Evolutionary conservation across 2,329 filamentous ascomycete species (phyloP).

Genomic region (Calonectria hawksworthii): DNA sequence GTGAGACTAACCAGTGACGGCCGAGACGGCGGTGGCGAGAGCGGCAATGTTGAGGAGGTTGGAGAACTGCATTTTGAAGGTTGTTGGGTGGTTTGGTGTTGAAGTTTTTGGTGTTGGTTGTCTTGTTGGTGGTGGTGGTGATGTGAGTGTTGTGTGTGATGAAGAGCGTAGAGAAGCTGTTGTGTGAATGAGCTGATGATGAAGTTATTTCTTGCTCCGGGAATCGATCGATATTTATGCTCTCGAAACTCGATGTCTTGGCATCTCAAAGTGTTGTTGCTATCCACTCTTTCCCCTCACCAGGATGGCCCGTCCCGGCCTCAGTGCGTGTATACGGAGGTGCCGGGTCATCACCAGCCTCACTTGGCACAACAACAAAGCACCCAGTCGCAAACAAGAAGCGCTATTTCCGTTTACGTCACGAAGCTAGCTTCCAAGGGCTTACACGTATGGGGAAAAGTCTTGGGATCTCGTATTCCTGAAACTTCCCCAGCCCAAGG

Average conservation of each 20-base stretch:
- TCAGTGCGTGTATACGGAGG: background rate
- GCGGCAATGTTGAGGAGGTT: slow-evolving; percentile 56
- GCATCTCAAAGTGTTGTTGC: background rate
- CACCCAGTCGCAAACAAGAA: background rate
- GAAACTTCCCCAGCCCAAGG: background rate
- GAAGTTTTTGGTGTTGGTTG: background rate
- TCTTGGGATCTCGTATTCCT: slow-evolving; percentile 2
- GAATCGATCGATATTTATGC: background rate
- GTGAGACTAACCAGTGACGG: slow-evolving; percentile 50
- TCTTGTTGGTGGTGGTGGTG: background rate
- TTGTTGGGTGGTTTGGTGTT: background rate
- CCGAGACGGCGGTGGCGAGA: slow-evolving; percentile 53
- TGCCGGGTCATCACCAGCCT: slow-evolving; percentile 6
- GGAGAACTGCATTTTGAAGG: slow-evolving; percentile 51
- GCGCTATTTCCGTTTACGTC: background rate
- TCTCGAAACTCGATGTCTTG: background rate
- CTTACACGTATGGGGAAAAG: background rate
- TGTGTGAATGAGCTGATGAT: slow-evolving; percentile 5
- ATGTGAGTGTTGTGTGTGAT: background rate
- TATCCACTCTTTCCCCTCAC: background rate
- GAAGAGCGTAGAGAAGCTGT: background rate
- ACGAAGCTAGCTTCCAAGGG: slow-evolving; percentile 47
- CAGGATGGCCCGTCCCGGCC: slow-evolving; percentile 5
- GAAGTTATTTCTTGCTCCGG: background rate
- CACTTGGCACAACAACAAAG: background rate